A percentile compares a stretch with the other conserved stretches of the same genome.
Conservation (phyloP, 2,329 filamentous ascomycete species). For the Nectriaceae sp. region DNA sequence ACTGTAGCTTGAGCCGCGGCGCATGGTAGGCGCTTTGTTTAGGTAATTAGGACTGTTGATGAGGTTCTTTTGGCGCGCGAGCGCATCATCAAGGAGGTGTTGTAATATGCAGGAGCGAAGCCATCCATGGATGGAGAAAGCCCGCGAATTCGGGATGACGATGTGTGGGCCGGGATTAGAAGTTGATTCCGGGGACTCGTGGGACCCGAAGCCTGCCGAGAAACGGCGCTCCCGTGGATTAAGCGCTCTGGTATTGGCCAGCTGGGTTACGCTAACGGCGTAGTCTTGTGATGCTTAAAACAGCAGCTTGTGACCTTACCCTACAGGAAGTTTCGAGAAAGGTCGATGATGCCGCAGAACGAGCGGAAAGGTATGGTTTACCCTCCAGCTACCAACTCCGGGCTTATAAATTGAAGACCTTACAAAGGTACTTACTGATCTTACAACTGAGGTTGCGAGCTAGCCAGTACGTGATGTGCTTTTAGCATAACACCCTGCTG, state of each 20-base stretch:
- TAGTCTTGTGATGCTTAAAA: constrained; percentile 3
- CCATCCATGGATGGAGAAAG: constrained; percentile 22
- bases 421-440: no score
- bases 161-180: constrained; percentile 28
- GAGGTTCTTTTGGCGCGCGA: constrained; percentile 1
- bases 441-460: no score
- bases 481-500: no score
- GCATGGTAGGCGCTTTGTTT: constrained; percentile 19
- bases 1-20: constrained; percentile 17
- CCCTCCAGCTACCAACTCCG: no score
- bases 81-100: constrained; percentile 9
- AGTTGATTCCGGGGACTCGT: constrained; percentile 24
- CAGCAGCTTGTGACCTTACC: constrained; percentile 12
- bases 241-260: constrained; percentile 19
- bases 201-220: constrained; percentile 21
- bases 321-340: constrained; percentile 15
- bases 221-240: constrained; percentile 18
- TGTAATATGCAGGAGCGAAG: constrained; percentile 9
- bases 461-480: no score
- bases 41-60: not conserved
- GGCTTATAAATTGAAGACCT: no score
- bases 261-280: constrained; percentile 18
- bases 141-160: constrained; percentile 27
- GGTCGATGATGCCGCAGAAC: not conserved
- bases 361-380: no score